Evolutionary conservation across 2,329 filamentous ascomycete genomes (phyloP).

Genomic region (Lachnellula suecica): DNA sequence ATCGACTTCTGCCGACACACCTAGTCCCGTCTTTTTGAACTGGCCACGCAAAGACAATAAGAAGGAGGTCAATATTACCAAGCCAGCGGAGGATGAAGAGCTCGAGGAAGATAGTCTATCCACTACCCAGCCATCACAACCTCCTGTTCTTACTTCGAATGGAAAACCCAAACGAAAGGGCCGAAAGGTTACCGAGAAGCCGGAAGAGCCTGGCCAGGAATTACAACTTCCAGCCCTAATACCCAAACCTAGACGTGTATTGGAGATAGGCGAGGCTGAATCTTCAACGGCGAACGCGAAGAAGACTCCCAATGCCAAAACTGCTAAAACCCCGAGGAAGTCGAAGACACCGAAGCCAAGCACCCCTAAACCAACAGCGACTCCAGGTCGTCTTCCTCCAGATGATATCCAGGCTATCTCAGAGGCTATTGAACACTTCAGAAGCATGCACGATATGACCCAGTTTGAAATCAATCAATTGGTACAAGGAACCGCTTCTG

Average conservation of each 20-base stretch:
- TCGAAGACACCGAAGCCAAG: slow-evolving; percentile 4
- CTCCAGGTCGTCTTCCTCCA: neutral
- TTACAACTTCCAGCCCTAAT: neutral
- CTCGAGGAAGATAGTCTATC: too few species aligned
- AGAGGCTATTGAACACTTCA: slow-evolving; percentile 41
- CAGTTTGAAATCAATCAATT: slow-evolving; percentile 48
- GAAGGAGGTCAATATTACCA: neutral
- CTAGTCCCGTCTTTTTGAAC: too few species aligned
- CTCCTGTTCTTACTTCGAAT: neutral
- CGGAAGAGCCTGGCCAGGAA: neutral
- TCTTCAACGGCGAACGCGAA: slow-evolving; percentile 3
- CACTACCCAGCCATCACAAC: too few species aligned
- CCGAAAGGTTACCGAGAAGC: neutral
- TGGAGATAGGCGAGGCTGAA: slow-evolving; percentile 13
- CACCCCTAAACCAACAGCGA: neutral
- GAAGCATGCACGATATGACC: slow-evolving; percentile 41
- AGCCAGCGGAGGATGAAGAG: neutral
- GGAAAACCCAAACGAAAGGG: neutral
- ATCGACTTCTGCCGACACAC: too few species aligned
- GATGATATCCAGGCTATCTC: slow-evolving; percentile 12
- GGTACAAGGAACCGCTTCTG: slow-evolving; percentile 35
- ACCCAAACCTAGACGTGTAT: slow-evolving; percentile 16
- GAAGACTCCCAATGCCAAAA: neutral
- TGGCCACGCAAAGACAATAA: too few species aligned
- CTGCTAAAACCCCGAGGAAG: neutral